Evolutionary conservation across 2,329 filamentous ascomycete species (phyloP), one percentile per base, ranked within the genome.

Genomic region (Trichothecium sympodiale): DNA sequence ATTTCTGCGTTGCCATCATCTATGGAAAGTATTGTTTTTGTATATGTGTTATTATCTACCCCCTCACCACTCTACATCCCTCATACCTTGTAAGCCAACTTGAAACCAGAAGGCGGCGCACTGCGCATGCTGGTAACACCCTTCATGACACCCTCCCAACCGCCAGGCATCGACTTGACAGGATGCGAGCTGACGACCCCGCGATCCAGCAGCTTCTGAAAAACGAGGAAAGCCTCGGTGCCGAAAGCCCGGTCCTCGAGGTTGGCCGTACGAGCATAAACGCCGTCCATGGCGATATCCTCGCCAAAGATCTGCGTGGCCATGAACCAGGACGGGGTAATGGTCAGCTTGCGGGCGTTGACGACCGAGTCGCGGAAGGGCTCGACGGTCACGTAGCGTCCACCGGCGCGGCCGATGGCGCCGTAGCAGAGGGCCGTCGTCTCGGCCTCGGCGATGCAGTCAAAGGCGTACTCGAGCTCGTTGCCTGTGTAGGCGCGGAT

Each of bases 381-480:
- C 30, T 63, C 57, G 6, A 64, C 47, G 1, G 49, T 44, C 1
- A 50, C 44, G 43, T 65, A 66, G 5, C 47, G 45, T 2, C 61
- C 62, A 10, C 61, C 62, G 0, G 54, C 48, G 2, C 51, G 45
- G 1, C 59, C 57, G 3, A 66, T 41, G 8, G 55, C 52, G 0
- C 33, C 44, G 43, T 61, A 61, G 51, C 63, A 65, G 17, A 59
- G 40, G 29, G 43, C 32, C 29, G 53, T 61, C 0, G 56, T 54
- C 8, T 47, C 42, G 0, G 53, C 37, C 6, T 55, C 46, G 2
- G 59, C 43, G 30, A 70, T 51, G 46, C 59, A 64, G 49, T 71
- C 68, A 3, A 69, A 41, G 2, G 55, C 62, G 34, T 56, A 57
- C 1, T 32, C 40, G 1, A 70, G 55, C 2, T 35, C 38, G 46